phyloP scores from a whole-genome alignment of 768 basidiomycete genomes.

The Chlorophyllum brunneum region DNA sequence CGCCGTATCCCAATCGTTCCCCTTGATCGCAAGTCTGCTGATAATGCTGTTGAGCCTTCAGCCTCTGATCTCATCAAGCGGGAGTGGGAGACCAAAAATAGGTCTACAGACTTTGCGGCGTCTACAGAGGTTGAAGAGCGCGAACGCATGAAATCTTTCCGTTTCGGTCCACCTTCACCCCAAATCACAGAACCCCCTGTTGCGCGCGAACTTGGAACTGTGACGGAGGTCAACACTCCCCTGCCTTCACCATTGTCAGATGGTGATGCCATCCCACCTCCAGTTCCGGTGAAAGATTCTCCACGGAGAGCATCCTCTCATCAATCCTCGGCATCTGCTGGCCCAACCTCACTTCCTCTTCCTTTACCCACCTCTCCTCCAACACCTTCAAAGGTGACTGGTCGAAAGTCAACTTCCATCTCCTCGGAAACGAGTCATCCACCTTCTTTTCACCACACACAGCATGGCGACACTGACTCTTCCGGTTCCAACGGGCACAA shows the following conservation, averaged over 20 bases:
- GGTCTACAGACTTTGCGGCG: constrained; percentile 11
- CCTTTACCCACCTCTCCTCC: constrained; percentile 12
- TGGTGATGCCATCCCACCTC: neutral
- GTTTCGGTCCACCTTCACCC: constrained; percentile 25
- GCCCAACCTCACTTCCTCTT: constrained; percentile 12
- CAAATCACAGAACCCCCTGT: neutral
- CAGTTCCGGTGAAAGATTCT: neutral
- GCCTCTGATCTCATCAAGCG: constrained; percentile 52
- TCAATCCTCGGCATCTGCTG: neutral
- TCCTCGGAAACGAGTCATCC: neutral
- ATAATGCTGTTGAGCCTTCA: constrained; percentile 22
- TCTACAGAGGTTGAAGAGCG: constrained; percentile 18
- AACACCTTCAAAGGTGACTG: constrained; percentile 2
- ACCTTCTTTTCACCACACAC: neutral
- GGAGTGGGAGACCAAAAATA: constrained; percentile 47
- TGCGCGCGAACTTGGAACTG: neutral
- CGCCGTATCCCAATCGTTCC: constrained; percentile 31
- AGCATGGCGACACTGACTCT: neutral
- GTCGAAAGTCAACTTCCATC: neutral
- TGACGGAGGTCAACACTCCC: constrained; percentile 3
- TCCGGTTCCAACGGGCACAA: constrained; percentile 1
- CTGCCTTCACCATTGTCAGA: constrained; percentile 2
- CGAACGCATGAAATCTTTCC: constrained; percentile 30
- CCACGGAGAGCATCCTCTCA: neutral
- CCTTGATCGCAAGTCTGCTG: constrained; percentile 13